Evolutionary conservation across 306 rosid species (phyloP).

Genomic region (Pyrus bretschneideri): DNA sequence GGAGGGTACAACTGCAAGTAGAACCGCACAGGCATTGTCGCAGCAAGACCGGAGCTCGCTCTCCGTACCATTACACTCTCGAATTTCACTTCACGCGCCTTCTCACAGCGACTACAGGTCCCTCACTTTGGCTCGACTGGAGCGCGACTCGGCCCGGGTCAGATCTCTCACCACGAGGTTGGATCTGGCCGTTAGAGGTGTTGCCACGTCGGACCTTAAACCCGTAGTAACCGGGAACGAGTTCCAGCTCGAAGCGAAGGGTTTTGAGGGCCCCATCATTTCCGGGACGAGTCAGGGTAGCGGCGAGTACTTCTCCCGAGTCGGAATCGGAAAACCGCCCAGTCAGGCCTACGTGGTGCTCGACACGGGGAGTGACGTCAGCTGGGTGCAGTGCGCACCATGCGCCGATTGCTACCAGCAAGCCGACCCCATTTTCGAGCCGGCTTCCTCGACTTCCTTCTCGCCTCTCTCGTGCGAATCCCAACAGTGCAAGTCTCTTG

Average conservation of each 20-base stretch:
- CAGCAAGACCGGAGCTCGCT: conserved; percentile 14
- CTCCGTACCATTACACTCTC: conserved; percentile 39
- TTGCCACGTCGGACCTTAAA: conserved; percentile 38
- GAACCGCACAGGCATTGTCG: not conserved
- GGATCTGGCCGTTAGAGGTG: conserved; percentile 36
- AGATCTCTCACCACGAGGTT: conserved; percentile 41
- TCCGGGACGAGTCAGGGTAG: conserved; percentile 93
- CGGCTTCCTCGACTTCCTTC: conserved; percentile 51
- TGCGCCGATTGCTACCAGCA: conserved; percentile 85
- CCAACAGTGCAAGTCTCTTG: conserved; percentile 59
- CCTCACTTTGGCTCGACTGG: conserved; percentile 45
- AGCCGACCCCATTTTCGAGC: conserved; percentile 77
- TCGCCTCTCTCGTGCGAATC: conserved; percentile 47
- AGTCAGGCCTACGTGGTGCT: conserved; percentile 59
- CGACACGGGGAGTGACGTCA: conserved; percentile 98
- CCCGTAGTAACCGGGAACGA: conserved; percentile 9
- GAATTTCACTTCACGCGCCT: conserved; percentile 39
- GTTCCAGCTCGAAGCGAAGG: conserved; percentile 14
- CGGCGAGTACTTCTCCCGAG: conserved; percentile 86
- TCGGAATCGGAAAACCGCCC: conserved; percentile 80
- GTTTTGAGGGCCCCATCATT: conserved; percentile 42
- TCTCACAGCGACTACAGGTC: conserved; percentile 43
- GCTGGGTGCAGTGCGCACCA: conserved; percentile 90
- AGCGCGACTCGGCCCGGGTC: conserved; percentile 77
- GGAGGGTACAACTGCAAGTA: not conserved